phyloP scores from a whole-genome alignment of 2,329 filamentous ascomycete genomes.

The Hypoxylon sp. region DNA sequence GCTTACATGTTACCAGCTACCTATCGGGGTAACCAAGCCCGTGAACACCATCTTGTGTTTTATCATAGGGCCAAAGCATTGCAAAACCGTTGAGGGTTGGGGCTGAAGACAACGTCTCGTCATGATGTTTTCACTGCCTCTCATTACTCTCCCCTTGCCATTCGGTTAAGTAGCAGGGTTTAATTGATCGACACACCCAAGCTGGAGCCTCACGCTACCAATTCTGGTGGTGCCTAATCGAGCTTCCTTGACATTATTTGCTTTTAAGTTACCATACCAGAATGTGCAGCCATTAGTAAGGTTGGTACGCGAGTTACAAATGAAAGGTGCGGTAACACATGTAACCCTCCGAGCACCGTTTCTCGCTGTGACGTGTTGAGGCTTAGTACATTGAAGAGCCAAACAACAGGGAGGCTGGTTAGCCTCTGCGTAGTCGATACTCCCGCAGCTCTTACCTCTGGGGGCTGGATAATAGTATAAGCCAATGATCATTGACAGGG shows the following conservation, averaged over 20 bases:
- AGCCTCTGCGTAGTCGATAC: no score
- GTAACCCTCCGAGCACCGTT: neutral
- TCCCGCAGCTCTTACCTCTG: neutral
- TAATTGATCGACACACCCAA: slow-evolving; percentile 17
- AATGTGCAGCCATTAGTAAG: neutral
- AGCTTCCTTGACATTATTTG: neutral
- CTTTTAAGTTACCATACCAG: neutral
- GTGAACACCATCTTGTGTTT: slow-evolving; percentile 23
- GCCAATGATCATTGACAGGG: neutral
- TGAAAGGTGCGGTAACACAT: neutral
- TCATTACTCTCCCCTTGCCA: neutral
- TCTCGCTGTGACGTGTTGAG: slow-evolving; percentile 3
- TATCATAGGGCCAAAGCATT: slow-evolving; percentile 18
- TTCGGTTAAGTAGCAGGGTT: slow-evolving; percentile 3
- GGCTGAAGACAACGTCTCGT: slow-evolving; percentile 20
- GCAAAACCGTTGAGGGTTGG: slow-evolving; percentile 25
- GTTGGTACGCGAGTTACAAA: neutral
- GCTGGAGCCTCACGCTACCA: slow-evolving; percentile 24
- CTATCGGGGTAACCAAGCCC: slow-evolving; percentile 39
- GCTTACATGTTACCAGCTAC: slow-evolving; percentile 33
- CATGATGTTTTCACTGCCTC: slow-evolving; percentile 8
- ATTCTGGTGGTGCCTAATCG: neutral
- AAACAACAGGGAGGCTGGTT: neutral
- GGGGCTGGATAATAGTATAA: neutral
- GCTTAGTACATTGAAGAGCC: slow-evolving; percentile 4